Percentiles rank a stretch among this genome's conserved stretches.
These are phyloP conservation scores for Scutellaria galericulata DNA, from an alignment of 257 asterid genomes.

Conservation along the genomic window DNA sequence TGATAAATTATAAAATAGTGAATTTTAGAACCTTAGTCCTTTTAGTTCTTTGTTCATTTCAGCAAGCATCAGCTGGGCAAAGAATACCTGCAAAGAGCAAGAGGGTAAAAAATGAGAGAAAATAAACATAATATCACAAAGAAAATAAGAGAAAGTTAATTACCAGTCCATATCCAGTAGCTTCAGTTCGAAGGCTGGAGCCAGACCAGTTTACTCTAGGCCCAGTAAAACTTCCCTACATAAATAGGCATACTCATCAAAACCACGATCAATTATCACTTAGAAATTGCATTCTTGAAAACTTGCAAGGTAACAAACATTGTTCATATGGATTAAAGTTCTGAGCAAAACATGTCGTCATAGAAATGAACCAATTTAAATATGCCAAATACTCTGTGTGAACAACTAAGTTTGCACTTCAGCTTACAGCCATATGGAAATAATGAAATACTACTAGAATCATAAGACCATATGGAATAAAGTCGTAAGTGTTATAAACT, in stretches of 20 bases:
- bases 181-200: slow-evolving; percentile 96
- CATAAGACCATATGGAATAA: slow-evolving; percentile 2
- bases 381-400: slow-evolving; percentile 15
- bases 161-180: slow-evolving; percentile 99
- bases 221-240: slow-evolving; percentile 98
- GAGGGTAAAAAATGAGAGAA: slow-evolving; percentile 32
- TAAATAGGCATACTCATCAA: slow-evolving; percentile 33
- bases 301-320: slow-evolving; percentile 24
- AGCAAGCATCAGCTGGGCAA: slow-evolving; percentile 95
- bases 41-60: slow-evolving; percentile 97
- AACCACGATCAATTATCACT: slow-evolving; percentile 13
- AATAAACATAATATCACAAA: slow-evolving; percentile 17
- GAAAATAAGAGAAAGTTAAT: slow-evolving; percentile 31
- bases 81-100: slow-evolving; percentile 74
- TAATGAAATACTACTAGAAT: not conserved
- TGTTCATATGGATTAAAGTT: slow-evolving; percentile 7
- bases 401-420: not conserved
- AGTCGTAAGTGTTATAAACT: slow-evolving; percentile 4
- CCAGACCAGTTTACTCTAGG: slow-evolving; percentile 98
- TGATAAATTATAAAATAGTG: slow-evolving; percentile 25
- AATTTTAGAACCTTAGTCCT: slow-evolving; percentile 79
- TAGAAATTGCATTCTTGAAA: slow-evolving; percentile 15
- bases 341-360: slow-evolving; percentile 8
- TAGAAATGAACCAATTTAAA: not conserved
- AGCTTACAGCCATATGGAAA: not conserved